Evolutionary conservation across 768 basidiomycete species (phyloP).

Genomic region (Pleurotus cornucopiae): DNA sequence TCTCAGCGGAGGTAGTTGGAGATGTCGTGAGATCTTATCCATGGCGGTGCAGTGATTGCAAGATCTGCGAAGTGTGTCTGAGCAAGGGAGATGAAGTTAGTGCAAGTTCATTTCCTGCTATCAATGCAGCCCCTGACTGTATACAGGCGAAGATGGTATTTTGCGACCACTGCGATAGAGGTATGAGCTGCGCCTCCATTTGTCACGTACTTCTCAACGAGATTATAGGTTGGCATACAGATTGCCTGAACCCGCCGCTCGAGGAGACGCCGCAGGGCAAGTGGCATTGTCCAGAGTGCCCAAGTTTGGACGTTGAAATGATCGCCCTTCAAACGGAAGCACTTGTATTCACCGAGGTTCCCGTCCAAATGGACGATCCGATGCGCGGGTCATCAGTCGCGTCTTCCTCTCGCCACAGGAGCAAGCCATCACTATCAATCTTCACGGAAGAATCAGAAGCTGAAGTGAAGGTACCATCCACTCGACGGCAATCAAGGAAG

Average conservation of each 20-base stretch:
- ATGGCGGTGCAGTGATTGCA: conserved; percentile 92
- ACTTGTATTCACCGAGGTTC: neutral
- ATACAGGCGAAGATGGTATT: conserved; percentile 74
- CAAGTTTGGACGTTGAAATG: conserved; percentile 22
- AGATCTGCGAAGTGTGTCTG: conserved; percentile 83
- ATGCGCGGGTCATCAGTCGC: conserved; percentile 36
- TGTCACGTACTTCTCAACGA: conserved; percentile 7
- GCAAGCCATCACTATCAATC: conserved; percentile 16
- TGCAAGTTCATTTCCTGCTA: conserved; percentile 11
- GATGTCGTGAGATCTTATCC: conserved; percentile 65
- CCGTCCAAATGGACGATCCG: neutral
- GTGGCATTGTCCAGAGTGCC: conserved; percentile 74
- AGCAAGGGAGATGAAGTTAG: conserved; percentile 88
- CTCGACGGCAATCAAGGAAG: conserved; percentile 6
- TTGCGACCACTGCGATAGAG: conserved; percentile 94
- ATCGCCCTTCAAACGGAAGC: conserved; percentile 11
- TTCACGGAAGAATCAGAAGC: conserved; percentile 18
- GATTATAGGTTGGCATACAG: conserved; percentile 76
- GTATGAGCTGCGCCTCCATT: conserved; percentile 29
- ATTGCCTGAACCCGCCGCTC: conserved; percentile 73
- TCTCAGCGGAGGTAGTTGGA: conserved; percentile 56
- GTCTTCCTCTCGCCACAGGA: conserved; percentile 33
- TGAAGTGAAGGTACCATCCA: conserved; percentile 16
- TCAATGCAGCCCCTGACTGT: conserved; percentile 16
- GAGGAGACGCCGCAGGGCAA: conserved; percentile 66